Evolutionary conservation across 257 asterid genomes (phyloP), one percentile per base, ranked within the genome.

Genomic region (Solanum chmielewskii): DNA sequence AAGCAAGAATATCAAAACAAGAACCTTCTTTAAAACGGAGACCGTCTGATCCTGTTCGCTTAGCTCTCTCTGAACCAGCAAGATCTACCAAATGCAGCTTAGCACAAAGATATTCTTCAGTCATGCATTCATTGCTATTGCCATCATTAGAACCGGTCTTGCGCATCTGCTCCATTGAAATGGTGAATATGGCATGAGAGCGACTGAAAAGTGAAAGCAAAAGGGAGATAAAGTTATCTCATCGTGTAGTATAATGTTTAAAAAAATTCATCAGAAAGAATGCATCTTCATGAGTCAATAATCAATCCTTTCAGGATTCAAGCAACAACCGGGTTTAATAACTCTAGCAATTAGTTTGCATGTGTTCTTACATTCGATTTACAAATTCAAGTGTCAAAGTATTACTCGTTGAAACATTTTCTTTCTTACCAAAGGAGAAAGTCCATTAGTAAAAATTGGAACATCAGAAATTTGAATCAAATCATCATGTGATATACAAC

Each of bases 41-140:
- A 86, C 99, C 99, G 88, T 96, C 98, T 45, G 99, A 97, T 64
- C 99, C 99, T 18, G 99, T 97, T 91, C 99, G 92, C 93, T 97
- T 97, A 29, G 99, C 99, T 12, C 99, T 93, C 89, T 97, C 99
- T 70, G 99, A 97, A 87, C 99, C 99, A 89, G 99, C 99, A 86
- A 97, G 99, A 91, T 97, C 99, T 90, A 97, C 99, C 92, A 96
- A 94, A 92, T 97, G 99, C 93, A 97, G 89, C 90, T 97, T 97
- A 83, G 99, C 99, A 94, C 98, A 95, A 33, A 97, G 98, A 92
- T 96, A 97, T 88, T 97, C 99, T 71, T 97, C 99, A 77, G 94
- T 87, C 94, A 94, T 90, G 91, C 92, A 91, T 73, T 96, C 99
- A 86, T 92, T 94, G 77, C 85, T 86, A 83, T 76, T 90, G 85